A percentile compares a stretch with the other conserved stretches of the same genome.
Conservation (phyloP, 495 filamentous ascomycete genomes). For the Annulohypoxylon nitens region DNA sequence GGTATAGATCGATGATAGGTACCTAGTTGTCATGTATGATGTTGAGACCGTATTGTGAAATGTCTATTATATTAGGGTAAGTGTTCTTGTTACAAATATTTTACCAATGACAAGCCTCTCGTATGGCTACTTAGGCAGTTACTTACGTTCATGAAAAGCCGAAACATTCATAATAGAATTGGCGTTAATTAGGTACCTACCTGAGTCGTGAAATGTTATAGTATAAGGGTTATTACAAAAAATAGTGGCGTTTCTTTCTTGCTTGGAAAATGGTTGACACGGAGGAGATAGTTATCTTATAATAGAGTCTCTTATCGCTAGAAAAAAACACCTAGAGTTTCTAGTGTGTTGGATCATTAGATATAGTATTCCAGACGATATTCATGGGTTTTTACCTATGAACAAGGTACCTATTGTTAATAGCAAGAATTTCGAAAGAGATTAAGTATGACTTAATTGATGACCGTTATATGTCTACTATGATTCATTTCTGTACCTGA, state of each 20-base stretch:
- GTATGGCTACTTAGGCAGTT: background rate
- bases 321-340: background rate
- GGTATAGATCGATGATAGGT: background rate
- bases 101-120: background rate
- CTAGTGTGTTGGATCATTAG: background rate
- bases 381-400: background rate
- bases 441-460: background rate
- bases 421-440: background rate
- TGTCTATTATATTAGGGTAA: background rate
- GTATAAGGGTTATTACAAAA: background rate
- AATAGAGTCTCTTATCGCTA: background rate
- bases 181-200: background rate
- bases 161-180: background rate
- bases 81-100: background rate
- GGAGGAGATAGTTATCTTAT: background rate
- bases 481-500: background rate
- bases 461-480: background rate
- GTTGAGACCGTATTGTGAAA: conserved; percentile 9
- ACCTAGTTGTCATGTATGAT: too few relatives aligned
- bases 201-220: background rate
- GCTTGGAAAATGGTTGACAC: background rate
- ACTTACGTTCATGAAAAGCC: background rate
- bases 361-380: background rate
- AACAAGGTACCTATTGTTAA: too few relatives aligned
- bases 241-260: background rate